A percentile compares a stretch with the other conserved stretches of the same genome.
These are phyloP conservation scores for Aspergillus steynii DNA, from an alignment of 495 filamentous ascomycete species.

Conservation along the genomic window DNA sequence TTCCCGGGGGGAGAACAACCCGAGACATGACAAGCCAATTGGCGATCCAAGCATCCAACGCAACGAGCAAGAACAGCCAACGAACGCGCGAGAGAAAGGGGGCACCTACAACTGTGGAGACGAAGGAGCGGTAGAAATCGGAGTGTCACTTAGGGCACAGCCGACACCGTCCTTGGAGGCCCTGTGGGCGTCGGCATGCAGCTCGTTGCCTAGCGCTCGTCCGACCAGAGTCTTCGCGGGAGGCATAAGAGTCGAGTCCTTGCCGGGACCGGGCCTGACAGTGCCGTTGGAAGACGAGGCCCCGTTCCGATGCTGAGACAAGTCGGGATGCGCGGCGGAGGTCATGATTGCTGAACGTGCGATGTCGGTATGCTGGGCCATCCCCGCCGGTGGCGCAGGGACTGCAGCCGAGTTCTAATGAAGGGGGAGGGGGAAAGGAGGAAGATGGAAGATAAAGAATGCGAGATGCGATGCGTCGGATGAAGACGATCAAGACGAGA, in stretches of 20 bases:
- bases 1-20: not conserved
- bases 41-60: conserved; percentile 6
- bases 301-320: conserved; percentile 19
- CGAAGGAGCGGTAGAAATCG: conserved; percentile 64
- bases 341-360: conserved; percentile 64
- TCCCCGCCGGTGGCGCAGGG: conserved; percentile 24
- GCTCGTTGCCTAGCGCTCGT: conserved; percentile 48
- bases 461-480: not conserved
- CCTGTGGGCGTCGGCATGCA: conserved; percentile 50
- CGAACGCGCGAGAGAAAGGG: conserved; percentile 15
- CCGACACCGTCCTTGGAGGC: conserved; percentile 55
- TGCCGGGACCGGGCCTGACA: conserved; percentile 28
- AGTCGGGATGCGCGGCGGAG: conserved; percentile 36
- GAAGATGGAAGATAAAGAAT: not conserved
- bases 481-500: conserved; percentile 1
- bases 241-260: conserved; percentile 39
- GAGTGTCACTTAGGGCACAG: conserved; percentile 65
- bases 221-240: conserved; percentile 46
- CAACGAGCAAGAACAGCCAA: conserved; percentile 17
- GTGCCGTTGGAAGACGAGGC: conserved; percentile 23
- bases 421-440: not conserved
- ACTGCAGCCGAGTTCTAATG: conserved; percentile 16
- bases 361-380: conserved; percentile 38
- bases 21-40: not conserved
- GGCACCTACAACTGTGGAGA: conserved; percentile 69